Evolutionary conservation across 2,329 filamentous ascomycete species (phyloP), one percentile per base, ranked within the genome.

Genomic region (Mycosphaerelloides madeirae): DNA sequence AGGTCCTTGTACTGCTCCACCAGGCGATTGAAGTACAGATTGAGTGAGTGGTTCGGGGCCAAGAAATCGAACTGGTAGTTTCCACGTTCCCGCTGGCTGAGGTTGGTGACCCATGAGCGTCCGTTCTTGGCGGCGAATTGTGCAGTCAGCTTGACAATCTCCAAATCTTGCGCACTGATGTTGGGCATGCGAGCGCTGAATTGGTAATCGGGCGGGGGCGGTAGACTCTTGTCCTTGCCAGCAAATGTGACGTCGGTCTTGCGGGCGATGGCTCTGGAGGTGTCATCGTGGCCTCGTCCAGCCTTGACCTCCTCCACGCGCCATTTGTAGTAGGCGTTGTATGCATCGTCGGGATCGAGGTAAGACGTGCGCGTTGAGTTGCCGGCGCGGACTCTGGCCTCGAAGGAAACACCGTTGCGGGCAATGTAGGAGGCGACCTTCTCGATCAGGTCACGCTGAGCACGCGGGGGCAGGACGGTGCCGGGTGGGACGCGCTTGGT

Each of bases 11-110:
- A 97, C 65, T 98, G 93, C 56, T 97, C 91, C 48, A 96, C 83
- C 48, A 95, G 77, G 53, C 90, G 81, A 57, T 88, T 87, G 68
- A 96, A 97, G 72, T 93, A 97, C 65, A 91, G 90, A 72, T 97
- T 89, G 52, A 96, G 83, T 60, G 87, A 95, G 72, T 98, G 93
- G 61, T 95, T 94, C 13, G 90, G 88, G 42, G 91, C 83, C 41
- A 98, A 75, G 63, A 98, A 98, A 68, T 96, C 89, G 66, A 97
- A 98, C 65, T 98, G 91, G 55, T 83, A 89, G 67, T 96, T 97
- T 61, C 85, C 80, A 14, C 85, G 79, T 71, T 98, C 91, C 54
- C 87, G 81, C 69, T 95, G 91, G 18, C 86, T 87, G 52, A 98
- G 73, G 43, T 84, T 80, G 16, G 89, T 96, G 79, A 95, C 87